Evolutionary conservation across 169 alveolate genomes (phyloP), one percentile per base, ranked within the genome.

Genomic region (Plasmodium chabaudi): DNA sequence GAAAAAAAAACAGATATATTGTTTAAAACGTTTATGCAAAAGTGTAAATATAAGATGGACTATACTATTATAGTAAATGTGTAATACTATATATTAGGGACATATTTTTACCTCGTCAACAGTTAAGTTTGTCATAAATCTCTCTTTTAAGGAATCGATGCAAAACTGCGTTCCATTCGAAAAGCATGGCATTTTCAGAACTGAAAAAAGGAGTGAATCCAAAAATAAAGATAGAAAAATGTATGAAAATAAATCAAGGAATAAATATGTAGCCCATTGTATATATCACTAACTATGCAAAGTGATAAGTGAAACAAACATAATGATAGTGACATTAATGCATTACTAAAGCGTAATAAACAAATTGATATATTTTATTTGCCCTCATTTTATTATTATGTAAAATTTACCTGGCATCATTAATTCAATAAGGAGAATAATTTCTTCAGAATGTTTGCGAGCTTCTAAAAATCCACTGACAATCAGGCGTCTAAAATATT

Each of bases 161-260:
- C 96, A 92, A 70, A 87, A 88, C 57, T 93, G 93, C 12, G 97
- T 92, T 17, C 96, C 96, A 27, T 95, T 96, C 17, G 96, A 73
- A 89, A 96, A 96, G 87, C 98, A 96, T 47, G 97, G 98, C 93
- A 96, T 94, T 87, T 96, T 96, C 19, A 95, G 51, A n/a, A 98
- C 97, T 68, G 95, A 51, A 15, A 44, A 34, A 49, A 47, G 34
- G 61, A 34, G 17, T 9, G 34, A 21, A 53, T 34, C 5, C 42
- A 5, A 34, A 27, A 27, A 3, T 27, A 3, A 27, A 27, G 5
- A 27, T 27, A 27, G 2, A 3, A 27, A 34, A 34, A 34, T 34
- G 7, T 34, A 4, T 2, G 0, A 1, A 34, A 34, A 34, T 34
- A 34, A 21, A 21, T 21, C 25, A 21, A 0, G 4, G 7, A 34